Evolutionary conservation across 2,329 filamentous ascomycete genomes (phyloP).

Genomic region (Didymella exigua): DNA sequence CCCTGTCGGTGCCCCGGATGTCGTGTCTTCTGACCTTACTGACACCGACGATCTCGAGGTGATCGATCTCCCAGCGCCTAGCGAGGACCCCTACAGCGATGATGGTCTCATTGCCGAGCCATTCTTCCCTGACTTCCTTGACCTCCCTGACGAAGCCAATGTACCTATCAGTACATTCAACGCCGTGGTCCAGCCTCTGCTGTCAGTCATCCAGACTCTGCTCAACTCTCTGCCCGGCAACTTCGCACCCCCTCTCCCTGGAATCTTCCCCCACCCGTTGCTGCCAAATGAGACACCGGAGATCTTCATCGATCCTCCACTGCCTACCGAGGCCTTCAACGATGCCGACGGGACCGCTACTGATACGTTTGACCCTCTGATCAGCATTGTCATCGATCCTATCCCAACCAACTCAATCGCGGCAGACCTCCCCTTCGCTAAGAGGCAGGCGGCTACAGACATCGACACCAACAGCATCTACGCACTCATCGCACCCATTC

Average conservation of each 20-base stretch:
- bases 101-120: neutral
- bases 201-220: conserved; percentile 10
- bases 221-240: conserved; percentile 5
- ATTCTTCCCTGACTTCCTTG: neutral
- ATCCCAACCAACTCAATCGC: neutral
- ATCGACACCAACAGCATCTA: neutral
- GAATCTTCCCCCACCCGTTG: conserved; percentile 5
- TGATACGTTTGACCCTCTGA: neutral
- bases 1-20: neutral
- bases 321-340: neutral
- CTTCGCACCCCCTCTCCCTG: neutral
- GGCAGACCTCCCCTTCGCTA: neutral
- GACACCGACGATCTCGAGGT: conserved; percentile 9
- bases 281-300: neutral
- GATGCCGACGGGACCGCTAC: neutral
- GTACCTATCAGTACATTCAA: conserved; percentile 13
- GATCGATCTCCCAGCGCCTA: conserved; percentile 11
- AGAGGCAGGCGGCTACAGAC: neutral
- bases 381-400: neutral
- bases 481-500: neutral
- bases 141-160: conserved; percentile 3
- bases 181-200: conserved; percentile 2
- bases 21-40: neutral
- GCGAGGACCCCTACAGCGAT: neutral
- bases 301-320: conserved; percentile 3